A percentile compares a stretch with the other conserved stretches of the same genome.
Conservation (phyloP, 257 asterid species). For the Scutellaria galericulata region DNA sequence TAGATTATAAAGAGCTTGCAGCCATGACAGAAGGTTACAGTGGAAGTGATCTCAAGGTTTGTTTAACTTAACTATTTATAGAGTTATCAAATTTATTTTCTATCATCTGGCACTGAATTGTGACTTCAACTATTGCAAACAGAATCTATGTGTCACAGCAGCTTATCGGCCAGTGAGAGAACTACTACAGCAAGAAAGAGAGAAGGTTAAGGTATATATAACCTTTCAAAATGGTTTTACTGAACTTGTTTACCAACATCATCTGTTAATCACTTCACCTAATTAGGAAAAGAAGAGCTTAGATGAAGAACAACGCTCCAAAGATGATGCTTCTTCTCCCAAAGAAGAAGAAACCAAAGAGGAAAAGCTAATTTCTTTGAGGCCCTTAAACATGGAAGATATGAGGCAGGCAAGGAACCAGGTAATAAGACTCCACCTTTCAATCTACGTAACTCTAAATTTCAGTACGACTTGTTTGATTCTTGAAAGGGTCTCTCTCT, state of each 20-base stretch:
- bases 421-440: conserved; percentile 46
- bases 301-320: conserved; percentile 50
- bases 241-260: neutral
- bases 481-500: neutral
- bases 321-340: conserved; percentile 50
- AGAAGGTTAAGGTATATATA: conserved; percentile 63
- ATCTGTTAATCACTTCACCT: conserved; percentile 27
- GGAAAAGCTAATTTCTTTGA: conserved; percentile 62
- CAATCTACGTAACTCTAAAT: neutral
- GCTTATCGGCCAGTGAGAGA: conserved; percentile 98
- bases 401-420: conserved; percentile 85
- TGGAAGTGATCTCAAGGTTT: conserved; percentile 96
- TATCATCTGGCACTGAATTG: conserved; percentile 36
- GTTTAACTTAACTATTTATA: conserved; percentile 28
- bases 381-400: conserved; percentile 92
- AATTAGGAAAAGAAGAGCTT: conserved; percentile 60
- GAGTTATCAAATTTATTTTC: neutral
- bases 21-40: conserved; percentile 84
- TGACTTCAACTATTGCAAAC: conserved; percentile 40
- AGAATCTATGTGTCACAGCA: conserved; percentile 88
- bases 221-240: conserved; percentile 5
- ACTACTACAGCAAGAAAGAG: conserved; percentile 72
- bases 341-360: conserved; percentile 57
- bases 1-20: conserved; percentile 87
- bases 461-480: neutral